Evolutionary conservation across 2,329 filamentous ascomycete genomes (phyloP), one percentile per base, ranked within the genome.

Genomic region (Aspergillus flavus): DNA sequence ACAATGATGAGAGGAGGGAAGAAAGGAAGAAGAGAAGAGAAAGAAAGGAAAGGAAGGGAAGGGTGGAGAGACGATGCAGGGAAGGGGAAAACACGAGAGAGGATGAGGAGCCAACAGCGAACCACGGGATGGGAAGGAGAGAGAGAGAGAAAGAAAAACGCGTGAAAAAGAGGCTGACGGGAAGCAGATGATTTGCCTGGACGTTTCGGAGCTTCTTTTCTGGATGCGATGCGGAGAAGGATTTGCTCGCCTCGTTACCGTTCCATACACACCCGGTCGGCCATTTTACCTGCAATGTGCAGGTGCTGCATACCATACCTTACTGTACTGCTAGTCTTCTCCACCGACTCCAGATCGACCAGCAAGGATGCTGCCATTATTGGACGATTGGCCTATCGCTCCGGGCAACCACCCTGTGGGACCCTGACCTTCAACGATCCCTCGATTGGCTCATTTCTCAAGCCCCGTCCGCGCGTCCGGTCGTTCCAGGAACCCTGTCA

Each of bases 361-460:
- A 57, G 66, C 61, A 68, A 69, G 65, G 67, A 64, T 53, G 57
- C 48, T 19, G n/a, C 36, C 63, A 66, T 67, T 64, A 70, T 69
- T 71, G 68, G 69, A 59, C 41, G 58, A 61, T 60, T 26, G 28
- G n/a, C 3, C 14, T 16, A 62, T 64, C 41, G 48, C 50, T 48
- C 62, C 12, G 63, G 63, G 61, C 62, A 60, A 63, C 57, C 53
- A 52, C 19, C 19, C 28, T 59, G 61, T 53, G 62, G 62, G 41
- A 41, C 59, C 54, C 46, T n/a, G 28, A 26, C 14, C 4, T 4
- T 2, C 14, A 3, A 3, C 2, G 28, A 6, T 14, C 2, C 6
- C 21, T 3, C 64, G 7, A 71, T 67, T 71, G 61, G 67, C 9
- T 21, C 11, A n/a, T 28, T 6, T 36, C 12, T 26, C 32, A 64